Percentiles rank a stretch among this genome's conserved stretches.
phyloP scores from a whole-genome alignment of 805 yeast genomes.

The Candida pini region DNA sequence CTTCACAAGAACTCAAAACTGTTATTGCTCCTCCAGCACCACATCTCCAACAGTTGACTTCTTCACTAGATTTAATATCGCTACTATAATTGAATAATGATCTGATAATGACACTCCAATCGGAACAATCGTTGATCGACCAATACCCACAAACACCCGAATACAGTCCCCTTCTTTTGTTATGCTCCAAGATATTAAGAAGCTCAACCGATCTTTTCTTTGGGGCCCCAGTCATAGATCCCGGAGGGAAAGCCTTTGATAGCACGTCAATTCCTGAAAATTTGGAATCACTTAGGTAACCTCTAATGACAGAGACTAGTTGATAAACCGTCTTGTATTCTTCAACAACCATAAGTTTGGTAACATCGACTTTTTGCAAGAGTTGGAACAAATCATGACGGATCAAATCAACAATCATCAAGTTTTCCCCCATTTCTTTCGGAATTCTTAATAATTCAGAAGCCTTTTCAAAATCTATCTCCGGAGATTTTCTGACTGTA shows the following conservation, averaged over 20 bases:
- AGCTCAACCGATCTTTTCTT: constrained; percentile 87
- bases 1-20: constrained; percentile 71
- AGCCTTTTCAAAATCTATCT: constrained; percentile 54
- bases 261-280: constrained; percentile 76
- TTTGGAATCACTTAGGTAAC: constrained; percentile 34
- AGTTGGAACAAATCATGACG: constrained; percentile 82
- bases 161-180: constrained; percentile 71
- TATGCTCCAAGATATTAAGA: constrained; percentile 53
- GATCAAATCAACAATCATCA: constrained; percentile 94
- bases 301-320: constrained; percentile 83
- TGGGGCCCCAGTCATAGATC: constrained; percentile 99
- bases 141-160: constrained; percentile 96
- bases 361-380: constrained; percentile 59
- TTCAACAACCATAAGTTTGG: constrained; percentile 84
- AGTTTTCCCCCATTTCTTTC: constrained; percentile 91
- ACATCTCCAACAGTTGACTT: constrained; percentile 56
- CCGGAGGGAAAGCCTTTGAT: constrained; percentile 84
- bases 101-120: constrained; percentile 94
- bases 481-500: constrained; percentile 67
- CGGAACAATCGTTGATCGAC: constrained; percentile 81
- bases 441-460: constrained; percentile 65
- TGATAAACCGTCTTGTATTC: constrained; percentile 90
- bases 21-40: constrained; percentile 99
- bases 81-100: constrained; percentile 64
- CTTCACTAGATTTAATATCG: constrained; percentile 29